Evolutionary conservation across 768 basidiomycete species (phyloP).

Genomic region (Agrocybe praecox): DNA sequence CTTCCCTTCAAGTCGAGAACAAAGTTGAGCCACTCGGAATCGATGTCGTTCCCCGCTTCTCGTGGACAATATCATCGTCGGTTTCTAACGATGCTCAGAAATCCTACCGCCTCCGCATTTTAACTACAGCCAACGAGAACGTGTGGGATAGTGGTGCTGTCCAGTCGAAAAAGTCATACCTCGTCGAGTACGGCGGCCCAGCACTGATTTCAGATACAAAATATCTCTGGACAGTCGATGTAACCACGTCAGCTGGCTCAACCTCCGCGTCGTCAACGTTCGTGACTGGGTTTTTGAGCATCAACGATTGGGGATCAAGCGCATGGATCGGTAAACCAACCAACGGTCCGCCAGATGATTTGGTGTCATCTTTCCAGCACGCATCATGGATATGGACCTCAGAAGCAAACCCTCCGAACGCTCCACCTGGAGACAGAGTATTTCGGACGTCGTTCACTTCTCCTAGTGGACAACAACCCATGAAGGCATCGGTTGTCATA

Average conservation of each 20-base stretch:
- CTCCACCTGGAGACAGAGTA: constrained; percentile 25
- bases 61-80: constrained; percentile 24
- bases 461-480: constrained; percentile 23
- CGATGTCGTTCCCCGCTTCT: constrained; percentile 29
- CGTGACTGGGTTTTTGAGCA: constrained; percentile 26
- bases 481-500: constrained; percentile 21
- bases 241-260: constrained; percentile 20
- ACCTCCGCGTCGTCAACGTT: constrained; percentile 24
- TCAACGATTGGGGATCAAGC: constrained; percentile 25
- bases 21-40: constrained; percentile 23
- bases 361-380: constrained; percentile 20
- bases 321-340: constrained; percentile 28
- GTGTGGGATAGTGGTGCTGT: constrained; percentile 27
- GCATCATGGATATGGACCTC: constrained; percentile 32
- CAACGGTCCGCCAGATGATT: constrained; percentile 16
- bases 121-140: constrained; percentile 15
- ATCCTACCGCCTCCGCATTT: constrained; percentile 25
- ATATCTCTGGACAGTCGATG: constrained; percentile 28
- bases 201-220: constrained; percentile 23
- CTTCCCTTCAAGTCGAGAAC: constrained; percentile 20
- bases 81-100: constrained; percentile 18
- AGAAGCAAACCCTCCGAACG: constrained; percentile 20
- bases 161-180: constrained; percentile 20
- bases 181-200: constrained; percentile 26
- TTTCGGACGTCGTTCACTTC: constrained; percentile 29